These are phyloP conservation scores for Apophysomyces variabilis DNA, from an alignment of 371 early-diverging fungal species.

Conservation along the genomic window DNA sequence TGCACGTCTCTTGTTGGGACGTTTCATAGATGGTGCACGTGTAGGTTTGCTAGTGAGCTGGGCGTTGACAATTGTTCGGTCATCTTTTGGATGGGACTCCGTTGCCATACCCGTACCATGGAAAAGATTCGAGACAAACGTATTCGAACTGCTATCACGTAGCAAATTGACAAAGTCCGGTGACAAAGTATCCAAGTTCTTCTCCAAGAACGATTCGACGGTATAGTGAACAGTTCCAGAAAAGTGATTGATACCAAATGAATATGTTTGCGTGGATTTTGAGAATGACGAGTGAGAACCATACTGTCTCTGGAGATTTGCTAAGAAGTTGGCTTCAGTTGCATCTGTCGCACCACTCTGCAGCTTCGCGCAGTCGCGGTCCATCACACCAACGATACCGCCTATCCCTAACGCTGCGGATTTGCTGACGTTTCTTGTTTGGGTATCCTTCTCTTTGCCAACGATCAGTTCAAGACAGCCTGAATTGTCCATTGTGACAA, in stretches of 20 bases:
- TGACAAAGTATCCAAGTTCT: slow-evolving; percentile 74
- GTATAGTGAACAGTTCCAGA: slow-evolving; percentile 73
- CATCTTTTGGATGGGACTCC: slow-evolving; percentile 82
- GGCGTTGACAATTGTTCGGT: slow-evolving; percentile 50
- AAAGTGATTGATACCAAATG: slow-evolving; percentile 82
- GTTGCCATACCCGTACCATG: slow-evolving; percentile 79
- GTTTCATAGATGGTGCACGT: slow-evolving; percentile 73
- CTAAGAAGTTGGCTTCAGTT: slow-evolving; percentile 57
- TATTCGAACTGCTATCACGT: slow-evolving; percentile 68
- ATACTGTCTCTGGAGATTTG: slow-evolving; percentile 38
- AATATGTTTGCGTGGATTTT: slow-evolving; percentile 37
- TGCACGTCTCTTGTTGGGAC: slow-evolving; percentile 41
- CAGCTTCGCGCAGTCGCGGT: slow-evolving; percentile 49
- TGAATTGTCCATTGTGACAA: slow-evolving; percentile 53
- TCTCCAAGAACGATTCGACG: slow-evolving; percentile 70
- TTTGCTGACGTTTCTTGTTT: slow-evolving; percentile 25
- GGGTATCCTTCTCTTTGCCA: slow-evolving; percentile 31
- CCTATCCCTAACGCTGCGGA: slow-evolving; percentile 34
- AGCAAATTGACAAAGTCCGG: slow-evolving; percentile 87
- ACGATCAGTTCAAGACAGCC: slow-evolving; percentile 57
- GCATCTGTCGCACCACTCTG: slow-evolving; percentile 53
- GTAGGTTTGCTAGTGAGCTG: slow-evolving; percentile 69
- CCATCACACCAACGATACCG: slow-evolving; percentile 66
- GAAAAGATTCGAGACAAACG: slow-evolving; percentile 85
- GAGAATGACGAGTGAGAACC: slow-evolving; percentile 41